Evolutionary conservation across 2,329 filamentous ascomycete genomes (phyloP).

Genomic region (Capronia coronata): DNA sequence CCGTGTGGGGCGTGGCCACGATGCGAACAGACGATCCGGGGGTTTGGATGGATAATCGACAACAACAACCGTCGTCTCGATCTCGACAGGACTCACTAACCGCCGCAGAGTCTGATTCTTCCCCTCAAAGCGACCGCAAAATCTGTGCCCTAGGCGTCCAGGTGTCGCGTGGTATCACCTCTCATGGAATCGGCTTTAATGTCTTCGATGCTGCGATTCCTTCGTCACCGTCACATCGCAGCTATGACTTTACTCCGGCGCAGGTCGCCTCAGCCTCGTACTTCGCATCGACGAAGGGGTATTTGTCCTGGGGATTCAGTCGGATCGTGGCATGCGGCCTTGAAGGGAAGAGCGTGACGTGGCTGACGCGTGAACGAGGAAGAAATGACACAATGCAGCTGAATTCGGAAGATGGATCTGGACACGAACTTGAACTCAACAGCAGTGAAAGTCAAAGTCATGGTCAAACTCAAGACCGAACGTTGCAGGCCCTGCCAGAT

Average conservation of each 20-base stretch:
- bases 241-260: slow-evolving; percentile 9
- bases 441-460: neutral
- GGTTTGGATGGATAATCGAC: slow-evolving; percentile 58
- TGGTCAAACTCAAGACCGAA: neutral
- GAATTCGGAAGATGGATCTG: slow-evolving; percentile 24
- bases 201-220: slow-evolving; percentile 49
- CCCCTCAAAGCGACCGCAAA: slow-evolving; percentile 55
- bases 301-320: slow-evolving; percentile 52
- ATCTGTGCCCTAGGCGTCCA: slow-evolving; percentile 92
- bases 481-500: neutral
- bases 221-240: neutral
- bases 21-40: slow-evolving; percentile 70
- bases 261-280: slow-evolving; percentile 11
- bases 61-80: neutral
- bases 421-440: no score
- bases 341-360: slow-evolving; percentile 72
- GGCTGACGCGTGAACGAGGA: slow-evolving; percentile 51
- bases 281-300: slow-evolving; percentile 13
- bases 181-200: slow-evolving; percentile 71
- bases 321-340: slow-evolving; percentile 89
- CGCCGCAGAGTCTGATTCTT: neutral
- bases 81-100: neutral
- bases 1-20: slow-evolving; percentile 50
- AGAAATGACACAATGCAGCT: neutral
- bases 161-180: slow-evolving; percentile 72